Percentiles rank a stretch among this genome's conserved stretches.
These are phyloP conservation scores for Raphidocelis subcapitata DNA, from an alignment of 139 green algal genomes.

Conservation along the genomic window DNA sequence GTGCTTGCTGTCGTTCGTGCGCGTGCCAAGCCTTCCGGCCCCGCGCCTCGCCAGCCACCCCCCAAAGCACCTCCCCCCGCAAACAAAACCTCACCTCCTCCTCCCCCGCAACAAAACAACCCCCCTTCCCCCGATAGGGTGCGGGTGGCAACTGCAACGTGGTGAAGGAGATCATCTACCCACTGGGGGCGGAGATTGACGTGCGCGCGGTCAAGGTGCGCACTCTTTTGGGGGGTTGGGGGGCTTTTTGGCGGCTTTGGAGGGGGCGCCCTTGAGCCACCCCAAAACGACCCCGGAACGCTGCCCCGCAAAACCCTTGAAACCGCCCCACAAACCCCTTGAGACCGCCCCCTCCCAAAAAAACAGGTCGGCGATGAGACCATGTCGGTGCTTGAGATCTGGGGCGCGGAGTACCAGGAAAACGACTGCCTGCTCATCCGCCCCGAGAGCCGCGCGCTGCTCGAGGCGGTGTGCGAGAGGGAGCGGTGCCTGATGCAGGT, in stretches of 20 bases:
- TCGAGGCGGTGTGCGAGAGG: conserved; percentile 87
- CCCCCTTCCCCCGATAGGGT: conserved; percentile 82
- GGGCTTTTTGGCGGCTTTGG: no score
- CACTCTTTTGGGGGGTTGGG: no score
- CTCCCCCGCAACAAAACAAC: not conserved
- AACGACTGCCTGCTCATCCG: conserved; percentile 94
- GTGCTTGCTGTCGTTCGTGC: not conserved
- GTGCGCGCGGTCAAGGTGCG: conserved; percentile 74
- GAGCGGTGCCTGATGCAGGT: conserved; percentile 93
- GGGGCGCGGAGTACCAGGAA: conserved; percentile 99
- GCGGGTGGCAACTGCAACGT: conserved; percentile 99
- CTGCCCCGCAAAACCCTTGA: no score
- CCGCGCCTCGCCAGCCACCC: no score
- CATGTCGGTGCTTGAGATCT: conserved; percentile 99
- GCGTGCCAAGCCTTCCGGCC: not conserved
- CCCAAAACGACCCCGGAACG: no score
- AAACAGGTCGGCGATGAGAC: conserved; percentile 95
- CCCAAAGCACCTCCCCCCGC: no score
- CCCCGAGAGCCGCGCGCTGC: conserved; percentile 61
- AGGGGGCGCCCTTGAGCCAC: no score
- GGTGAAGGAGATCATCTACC: conserved; percentile 99
- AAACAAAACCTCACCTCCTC: no score
- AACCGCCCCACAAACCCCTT: no score
- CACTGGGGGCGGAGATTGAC: conserved; percentile 93
- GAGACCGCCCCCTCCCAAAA: no score